Conservation (phyloP, 2,329 filamentous ascomycete species). For the Calonectria hawksworthii region DNA sequence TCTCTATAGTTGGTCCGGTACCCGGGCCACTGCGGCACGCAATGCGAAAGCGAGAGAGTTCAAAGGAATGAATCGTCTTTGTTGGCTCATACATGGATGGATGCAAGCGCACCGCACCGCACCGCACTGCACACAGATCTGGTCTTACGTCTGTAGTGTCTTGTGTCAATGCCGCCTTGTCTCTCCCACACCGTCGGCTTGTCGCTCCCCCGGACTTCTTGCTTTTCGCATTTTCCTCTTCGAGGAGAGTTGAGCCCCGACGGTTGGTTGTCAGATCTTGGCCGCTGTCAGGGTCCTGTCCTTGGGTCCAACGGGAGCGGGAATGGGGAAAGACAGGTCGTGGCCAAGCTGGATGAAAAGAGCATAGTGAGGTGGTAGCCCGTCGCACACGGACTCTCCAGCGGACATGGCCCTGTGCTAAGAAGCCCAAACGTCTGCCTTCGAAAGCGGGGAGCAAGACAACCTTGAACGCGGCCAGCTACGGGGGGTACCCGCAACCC, state of each 20-base stretch:
- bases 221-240: constrained; percentile 41
- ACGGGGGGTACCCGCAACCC: constrained; percentile 7
- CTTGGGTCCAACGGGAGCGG: constrained; percentile 34
- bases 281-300: constrained; percentile 36
- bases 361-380: constrained; percentile 46
- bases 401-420: constrained; percentile 38
- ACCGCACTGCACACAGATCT: constrained; percentile 14
- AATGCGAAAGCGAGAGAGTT: not conserved
- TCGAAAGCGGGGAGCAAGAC: constrained; percentile 23
- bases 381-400: constrained; percentile 44
- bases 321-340: constrained; percentile 39
- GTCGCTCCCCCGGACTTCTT: constrained; percentile 31
- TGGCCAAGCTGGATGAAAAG: constrained; percentile 38
- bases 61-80: constrained; percentile 18
- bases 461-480: not conserved
- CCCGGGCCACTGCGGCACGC: not conserved
- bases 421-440: constrained; percentile 15
- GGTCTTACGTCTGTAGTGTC: constrained; percentile 17
- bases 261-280: constrained; percentile 40
- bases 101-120: constrained; percentile 20
- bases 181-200: constrained; percentile 16
- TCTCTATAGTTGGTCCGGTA: not conserved
- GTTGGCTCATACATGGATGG: constrained; percentile 17
- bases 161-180: constrained; percentile 14
- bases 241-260: constrained; percentile 30